phyloP scores from a whole-genome alignment of 2,329 filamentous ascomycete genomes.

The Cercospora citrullina region DNA sequence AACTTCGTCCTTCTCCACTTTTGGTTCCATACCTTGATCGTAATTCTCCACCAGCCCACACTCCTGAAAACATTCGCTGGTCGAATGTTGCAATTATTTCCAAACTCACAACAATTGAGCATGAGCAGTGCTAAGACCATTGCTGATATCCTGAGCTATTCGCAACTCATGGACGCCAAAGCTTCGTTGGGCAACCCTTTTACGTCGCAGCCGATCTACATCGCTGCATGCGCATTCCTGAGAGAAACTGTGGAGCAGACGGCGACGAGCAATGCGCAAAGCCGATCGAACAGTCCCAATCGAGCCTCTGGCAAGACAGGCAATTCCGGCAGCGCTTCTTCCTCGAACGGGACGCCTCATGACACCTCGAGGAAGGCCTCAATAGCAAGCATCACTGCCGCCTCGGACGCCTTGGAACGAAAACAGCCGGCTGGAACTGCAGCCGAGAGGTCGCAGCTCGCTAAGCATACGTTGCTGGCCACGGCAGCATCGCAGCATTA shows the following conservation, averaged over 20 bases:
- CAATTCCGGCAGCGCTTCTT: slow-evolving; percentile 16
- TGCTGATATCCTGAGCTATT: slow-evolving; percentile 82
- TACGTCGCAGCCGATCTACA: slow-evolving; percentile 84
- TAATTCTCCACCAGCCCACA: slow-evolving; percentile 80
- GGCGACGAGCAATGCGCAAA: slow-evolving; percentile 60
- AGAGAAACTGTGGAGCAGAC: slow-evolving; percentile 76
- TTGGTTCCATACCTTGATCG: slow-evolving; percentile 86
- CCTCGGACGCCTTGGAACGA: slow-evolving; percentile 13
- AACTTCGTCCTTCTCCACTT: slow-evolving; percentile 85
- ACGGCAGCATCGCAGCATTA: slow-evolving; percentile 85
- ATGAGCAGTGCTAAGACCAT: slow-evolving; percentile 93
- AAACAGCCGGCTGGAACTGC: slow-evolving; percentile 12
- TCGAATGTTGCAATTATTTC: slow-evolving; percentile 68
- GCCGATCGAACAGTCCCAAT: slow-evolving; percentile 50
- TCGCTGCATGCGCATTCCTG: slow-evolving; percentile 83
- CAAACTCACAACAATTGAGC: slow-evolving; percentile 76
- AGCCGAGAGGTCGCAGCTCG: slow-evolving; percentile 44
- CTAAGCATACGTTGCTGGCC: slow-evolving; percentile 73
- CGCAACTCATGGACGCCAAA: slow-evolving; percentile 80
- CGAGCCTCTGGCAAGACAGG: slow-evolving; percentile 13
- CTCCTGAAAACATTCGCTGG: slow-evolving; percentile 74
- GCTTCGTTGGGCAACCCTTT: slow-evolving; percentile 88
- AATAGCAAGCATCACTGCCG: slow-evolving; percentile 16
- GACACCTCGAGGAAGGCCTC: slow-evolving; percentile 19
- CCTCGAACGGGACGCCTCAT: slow-evolving; percentile 18